These are phyloP conservation scores for Cercospora beticola DNA, from an alignment of 2,329 filamentous ascomycete genomes.

Conservation along the genomic window DNA sequence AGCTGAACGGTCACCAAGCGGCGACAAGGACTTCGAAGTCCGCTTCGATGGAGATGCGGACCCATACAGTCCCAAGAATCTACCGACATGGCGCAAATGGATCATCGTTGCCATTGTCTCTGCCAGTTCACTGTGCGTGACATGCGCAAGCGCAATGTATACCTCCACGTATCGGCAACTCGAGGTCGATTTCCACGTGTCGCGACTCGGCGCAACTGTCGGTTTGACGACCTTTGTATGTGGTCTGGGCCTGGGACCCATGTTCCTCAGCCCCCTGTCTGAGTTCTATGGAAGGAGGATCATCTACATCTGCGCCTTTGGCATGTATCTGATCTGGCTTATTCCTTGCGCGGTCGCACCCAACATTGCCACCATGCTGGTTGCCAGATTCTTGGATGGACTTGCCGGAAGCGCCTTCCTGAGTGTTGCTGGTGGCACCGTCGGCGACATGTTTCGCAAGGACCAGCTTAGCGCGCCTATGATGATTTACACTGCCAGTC, in stretches of 20 bases:
- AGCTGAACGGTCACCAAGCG: not conserved
- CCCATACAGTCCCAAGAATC: conserved; percentile 70
- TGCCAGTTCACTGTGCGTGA: conserved; percentile 71
- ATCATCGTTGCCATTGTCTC: conserved; percentile 72
- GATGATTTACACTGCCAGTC: conserved; percentile 68
- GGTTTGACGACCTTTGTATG: conserved; percentile 73
- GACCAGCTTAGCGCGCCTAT: conserved; percentile 74
- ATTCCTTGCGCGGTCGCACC: conserved; percentile 57
- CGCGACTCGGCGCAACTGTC: conserved; percentile 70
- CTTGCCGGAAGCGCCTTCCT: conserved; percentile 56
- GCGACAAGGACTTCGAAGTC: conserved; percentile 63
- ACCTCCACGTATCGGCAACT: conserved; percentile 79
- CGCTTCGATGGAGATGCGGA: conserved; percentile 73
- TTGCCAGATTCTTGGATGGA: conserved; percentile 58
- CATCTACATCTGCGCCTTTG: conserved; percentile 68
- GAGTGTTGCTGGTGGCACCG: conserved; percentile 63
- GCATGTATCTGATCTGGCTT: conserved; percentile 57
- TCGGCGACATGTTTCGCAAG: conserved; percentile 69
- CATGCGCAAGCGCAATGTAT: conserved; percentile 51
- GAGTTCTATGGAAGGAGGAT: conserved; percentile 66
- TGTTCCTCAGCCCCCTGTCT: conserved; percentile 61
- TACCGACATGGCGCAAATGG: conserved; percentile 71
- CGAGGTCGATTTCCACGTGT: conserved; percentile 69
- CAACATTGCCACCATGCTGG: conserved; percentile 56
- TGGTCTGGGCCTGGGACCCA: conserved; percentile 55